phyloP scores from a whole-genome alignment of 176 grass and related monocot genomes.

The Aechmea fasciata region DNA sequence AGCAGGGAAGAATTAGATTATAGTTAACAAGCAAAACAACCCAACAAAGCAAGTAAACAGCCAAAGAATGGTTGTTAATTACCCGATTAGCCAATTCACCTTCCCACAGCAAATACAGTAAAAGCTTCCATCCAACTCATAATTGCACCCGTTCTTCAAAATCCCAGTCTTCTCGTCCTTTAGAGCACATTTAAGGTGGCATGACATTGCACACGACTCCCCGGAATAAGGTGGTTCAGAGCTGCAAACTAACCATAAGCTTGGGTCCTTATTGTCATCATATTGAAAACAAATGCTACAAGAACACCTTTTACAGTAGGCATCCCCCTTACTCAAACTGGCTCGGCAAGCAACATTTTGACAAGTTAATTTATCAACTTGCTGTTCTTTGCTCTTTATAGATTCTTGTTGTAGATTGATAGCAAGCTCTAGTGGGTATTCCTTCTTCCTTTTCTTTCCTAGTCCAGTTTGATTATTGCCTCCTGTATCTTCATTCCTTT shows the following conservation, averaged over 20 bases:
- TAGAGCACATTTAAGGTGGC: conserved; percentile 78
- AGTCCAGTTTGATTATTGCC: conserved; percentile 27
- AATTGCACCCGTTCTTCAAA: conserved; percentile 39
- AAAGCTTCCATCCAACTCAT: conserved; percentile 62
- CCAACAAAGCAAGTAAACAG: no score
- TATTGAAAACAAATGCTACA: conserved; percentile 81
- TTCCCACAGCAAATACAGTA: conserved; percentile 78
- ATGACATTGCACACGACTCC: conserved; percentile 63
- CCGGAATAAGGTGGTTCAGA: conserved; percentile 60
- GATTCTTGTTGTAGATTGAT: conserved; percentile 11
- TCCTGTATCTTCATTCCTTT: conserved; percentile 17
- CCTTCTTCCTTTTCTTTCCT: conserved; percentile 31
- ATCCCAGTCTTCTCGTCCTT: conserved; percentile 69
- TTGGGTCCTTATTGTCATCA: conserved; percentile 97
- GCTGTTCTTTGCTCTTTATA: conserved; percentile 17
- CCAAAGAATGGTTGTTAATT: conserved; percentile 17
- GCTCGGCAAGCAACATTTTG: conserved; percentile 76
- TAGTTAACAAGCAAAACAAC: no score
- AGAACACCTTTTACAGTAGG: conserved; percentile 80
- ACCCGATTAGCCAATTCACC: conserved; percentile 76
- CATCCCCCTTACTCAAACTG: conserved; percentile 37
- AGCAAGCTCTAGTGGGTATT: conserved; percentile 10
- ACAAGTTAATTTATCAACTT: conserved; percentile 37
- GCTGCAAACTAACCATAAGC: conserved; percentile 83
- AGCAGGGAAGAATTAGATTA: no score